A percentile compares a stretch with the other conserved stretches of the same genome.
Evolutionary conservation across 1,284 basidiomycete genomes (phyloP).

Genomic region (Moesziomyces sp.): DNA sequence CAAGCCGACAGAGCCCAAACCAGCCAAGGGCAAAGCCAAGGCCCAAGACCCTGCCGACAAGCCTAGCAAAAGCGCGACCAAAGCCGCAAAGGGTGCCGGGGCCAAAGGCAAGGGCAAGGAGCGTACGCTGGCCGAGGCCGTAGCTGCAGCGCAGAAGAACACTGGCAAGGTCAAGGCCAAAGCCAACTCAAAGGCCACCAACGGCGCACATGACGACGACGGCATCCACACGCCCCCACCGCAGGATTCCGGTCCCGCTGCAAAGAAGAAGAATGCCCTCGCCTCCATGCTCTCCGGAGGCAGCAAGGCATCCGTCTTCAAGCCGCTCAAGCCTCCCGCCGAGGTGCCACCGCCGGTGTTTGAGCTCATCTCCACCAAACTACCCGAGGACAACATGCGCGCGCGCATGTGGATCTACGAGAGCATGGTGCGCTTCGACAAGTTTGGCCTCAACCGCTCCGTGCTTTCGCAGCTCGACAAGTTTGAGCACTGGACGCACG

Average conservation of each 20-base stretch:
- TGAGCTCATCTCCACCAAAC: slow-evolving; percentile 42
- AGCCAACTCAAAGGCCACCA: slow-evolving; percentile 6
- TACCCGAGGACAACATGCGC: slow-evolving; percentile 51
- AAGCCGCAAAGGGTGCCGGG: slow-evolving; percentile 11
- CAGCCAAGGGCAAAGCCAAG: slow-evolving; percentile 7
- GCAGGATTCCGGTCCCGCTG: slow-evolving; percentile 8
- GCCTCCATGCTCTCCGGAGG: slow-evolving; percentile 14
- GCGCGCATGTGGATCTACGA: slow-evolving; percentile 62
- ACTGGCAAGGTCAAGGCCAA: slow-evolving; percentile 16
- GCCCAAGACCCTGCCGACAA: neutral
- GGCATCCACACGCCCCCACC: slow-evolving; percentile 37
- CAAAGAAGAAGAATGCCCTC: slow-evolving; percentile 24
- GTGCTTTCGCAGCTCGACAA: slow-evolving; percentile 49
- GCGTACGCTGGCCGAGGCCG: slow-evolving; percentile 16
- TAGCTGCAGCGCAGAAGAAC: slow-evolving; percentile 11
- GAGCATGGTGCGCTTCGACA: slow-evolving; percentile 57
- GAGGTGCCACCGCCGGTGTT: slow-evolving; percentile 31
- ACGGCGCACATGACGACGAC: slow-evolving; percentile 14
- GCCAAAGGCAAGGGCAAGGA: slow-evolving; percentile 12
- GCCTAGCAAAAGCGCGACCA: neutral
- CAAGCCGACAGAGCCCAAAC: neutral
- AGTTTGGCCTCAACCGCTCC: slow-evolving; percentile 41
- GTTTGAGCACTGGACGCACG: slow-evolving; percentile 55
- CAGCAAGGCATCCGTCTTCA: slow-evolving; percentile 19
- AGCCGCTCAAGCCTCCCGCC: slow-evolving; percentile 38